A percentile compares a stretch with the other conserved stretches of the same genome.
Conservation (phyloP, 495 filamentous ascomycete species). For the Podospora conica region DNA sequence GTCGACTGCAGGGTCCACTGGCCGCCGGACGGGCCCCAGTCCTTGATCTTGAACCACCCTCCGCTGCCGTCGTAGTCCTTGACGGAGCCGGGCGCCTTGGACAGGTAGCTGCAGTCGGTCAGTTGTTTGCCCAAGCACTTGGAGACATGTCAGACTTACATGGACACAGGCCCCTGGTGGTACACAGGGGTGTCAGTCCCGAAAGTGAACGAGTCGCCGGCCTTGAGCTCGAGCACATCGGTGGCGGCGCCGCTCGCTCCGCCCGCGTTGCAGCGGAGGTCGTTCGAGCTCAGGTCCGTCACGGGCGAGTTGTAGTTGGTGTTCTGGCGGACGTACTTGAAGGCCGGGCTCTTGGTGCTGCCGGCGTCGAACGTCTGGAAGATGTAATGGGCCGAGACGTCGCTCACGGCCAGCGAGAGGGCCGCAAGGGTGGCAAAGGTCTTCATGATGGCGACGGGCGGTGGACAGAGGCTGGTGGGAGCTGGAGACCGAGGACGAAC, state of each 20-base stretch:
- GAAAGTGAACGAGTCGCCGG: slow-evolving; percentile 48
- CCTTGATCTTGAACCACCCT: slow-evolving; percentile 51
- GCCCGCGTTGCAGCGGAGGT: slow-evolving; percentile 54
- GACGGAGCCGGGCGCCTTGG: slow-evolving; percentile 43
- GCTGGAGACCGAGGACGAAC: not conserved
- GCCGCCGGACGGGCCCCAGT: slow-evolving; percentile 35
- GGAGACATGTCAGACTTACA: slow-evolving; percentile 27
- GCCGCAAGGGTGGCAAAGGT: slow-evolving; percentile 26
- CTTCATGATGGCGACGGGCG: slow-evolving; percentile 32
- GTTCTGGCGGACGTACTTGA: slow-evolving; percentile 50
- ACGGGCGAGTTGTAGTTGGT: slow-evolving; percentile 57
- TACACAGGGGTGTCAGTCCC: slow-evolving; percentile 49
- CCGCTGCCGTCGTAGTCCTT: slow-evolving; percentile 46
- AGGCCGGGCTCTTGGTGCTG: slow-evolving; percentile 36
- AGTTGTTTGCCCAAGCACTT: not conserved
- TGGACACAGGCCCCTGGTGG: slow-evolving; percentile 52
- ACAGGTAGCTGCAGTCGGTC: slow-evolving; percentile 35
- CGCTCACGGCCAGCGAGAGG: slow-evolving; percentile 32
- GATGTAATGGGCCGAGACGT: slow-evolving; percentile 43
- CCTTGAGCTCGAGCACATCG: slow-evolving; percentile 39
- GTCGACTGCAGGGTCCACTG: slow-evolving; percentile 37
- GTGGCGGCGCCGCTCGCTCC: slow-evolving; percentile 43
- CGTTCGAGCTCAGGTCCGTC: slow-evolving; percentile 45
- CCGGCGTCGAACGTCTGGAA: slow-evolving; percentile 46
- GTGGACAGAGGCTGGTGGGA: not conserved